Conservation (phyloP, 257 asterid genomes). For the Parsonsia alboflavescens region DNA sequence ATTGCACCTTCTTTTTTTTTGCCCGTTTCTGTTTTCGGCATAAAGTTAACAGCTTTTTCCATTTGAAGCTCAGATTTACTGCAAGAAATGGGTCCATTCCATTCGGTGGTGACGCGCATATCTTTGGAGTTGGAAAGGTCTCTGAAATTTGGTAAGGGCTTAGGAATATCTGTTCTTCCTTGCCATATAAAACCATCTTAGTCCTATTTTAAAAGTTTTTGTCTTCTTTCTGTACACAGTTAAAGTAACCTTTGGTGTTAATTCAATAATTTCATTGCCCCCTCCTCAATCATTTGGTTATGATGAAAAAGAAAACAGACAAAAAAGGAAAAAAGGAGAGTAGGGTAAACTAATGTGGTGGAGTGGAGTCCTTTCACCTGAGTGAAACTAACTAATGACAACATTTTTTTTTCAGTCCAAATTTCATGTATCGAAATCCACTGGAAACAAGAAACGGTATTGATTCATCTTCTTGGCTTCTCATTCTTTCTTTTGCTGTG, state of each 20-base stretch:
- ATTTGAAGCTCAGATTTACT: background rate
- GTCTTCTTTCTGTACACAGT: background rate
- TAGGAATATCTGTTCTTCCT: background rate
- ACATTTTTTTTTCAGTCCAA: background rate
- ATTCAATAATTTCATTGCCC: constrained; percentile 1
- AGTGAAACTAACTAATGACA: background rate
- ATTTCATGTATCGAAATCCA: background rate
- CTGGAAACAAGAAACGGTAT: too few species aligned
- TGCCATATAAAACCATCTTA: constrained; percentile 6
- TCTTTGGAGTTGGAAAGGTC: background rate
- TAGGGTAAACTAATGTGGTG: background rate
- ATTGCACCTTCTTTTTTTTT: too few species aligned
- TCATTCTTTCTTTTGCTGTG: background rate
- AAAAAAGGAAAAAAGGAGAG: background rate
- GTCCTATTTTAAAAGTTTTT: background rate
- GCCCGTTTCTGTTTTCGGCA: background rate
- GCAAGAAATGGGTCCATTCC: background rate
- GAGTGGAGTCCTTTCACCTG: background rate
- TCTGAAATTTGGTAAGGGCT: background rate
- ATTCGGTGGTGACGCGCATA: background rate
- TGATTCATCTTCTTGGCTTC: too few species aligned
- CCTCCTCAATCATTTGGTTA: constrained; percentile 13
- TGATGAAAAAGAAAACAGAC: constrained; percentile 3
- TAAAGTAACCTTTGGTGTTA: background rate
- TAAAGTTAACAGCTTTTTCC: background rate